These are phyloP conservation scores for Dimargaris xerosporica DNA, from an alignment of 192 early-diverging fungal species.

Conservation along the genomic window DNA sequence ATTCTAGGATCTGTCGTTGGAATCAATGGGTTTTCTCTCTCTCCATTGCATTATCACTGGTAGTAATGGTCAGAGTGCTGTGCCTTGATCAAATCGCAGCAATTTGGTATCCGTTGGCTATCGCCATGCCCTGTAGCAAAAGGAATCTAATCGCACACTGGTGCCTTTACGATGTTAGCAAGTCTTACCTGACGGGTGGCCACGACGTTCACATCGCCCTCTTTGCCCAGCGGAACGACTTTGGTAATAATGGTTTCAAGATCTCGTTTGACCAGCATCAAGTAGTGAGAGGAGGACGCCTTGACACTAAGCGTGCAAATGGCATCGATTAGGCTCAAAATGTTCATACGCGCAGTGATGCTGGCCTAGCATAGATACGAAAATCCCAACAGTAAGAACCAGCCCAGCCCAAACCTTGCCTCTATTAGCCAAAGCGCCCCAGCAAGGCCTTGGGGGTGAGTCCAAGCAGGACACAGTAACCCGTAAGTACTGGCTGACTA, in stretches of 20 bases:
- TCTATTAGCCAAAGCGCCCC: no score
- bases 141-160: neutral
- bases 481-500: neutral
- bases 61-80: neutral
- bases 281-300: conserved; percentile 14
- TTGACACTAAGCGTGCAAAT: conserved; percentile 18
- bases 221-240: conserved; percentile 22
- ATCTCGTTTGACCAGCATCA: conserved; percentile 20
- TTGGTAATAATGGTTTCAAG: conserved; percentile 16
- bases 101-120: no score
- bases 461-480: no score
- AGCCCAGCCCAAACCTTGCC: no score
- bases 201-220: conserved; percentile 26
- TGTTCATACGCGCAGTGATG: conserved; percentile 26
- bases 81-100: neutral
- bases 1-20: conserved; percentile 6
- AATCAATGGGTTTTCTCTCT: neutral
- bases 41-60: neutral
- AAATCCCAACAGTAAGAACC: no score
- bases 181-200: conserved; percentile 20
- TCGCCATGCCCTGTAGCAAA: neutral
- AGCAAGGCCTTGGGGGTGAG: no score
- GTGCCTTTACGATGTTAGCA: neutral
- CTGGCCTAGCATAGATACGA: conserved; percentile 1
- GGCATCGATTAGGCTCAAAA: conserved; percentile 29